These are phyloP conservation scores for Plasmodium malariae DNA, from an alignment of 169 alveolate species.

Conservation along the genomic window DNA sequence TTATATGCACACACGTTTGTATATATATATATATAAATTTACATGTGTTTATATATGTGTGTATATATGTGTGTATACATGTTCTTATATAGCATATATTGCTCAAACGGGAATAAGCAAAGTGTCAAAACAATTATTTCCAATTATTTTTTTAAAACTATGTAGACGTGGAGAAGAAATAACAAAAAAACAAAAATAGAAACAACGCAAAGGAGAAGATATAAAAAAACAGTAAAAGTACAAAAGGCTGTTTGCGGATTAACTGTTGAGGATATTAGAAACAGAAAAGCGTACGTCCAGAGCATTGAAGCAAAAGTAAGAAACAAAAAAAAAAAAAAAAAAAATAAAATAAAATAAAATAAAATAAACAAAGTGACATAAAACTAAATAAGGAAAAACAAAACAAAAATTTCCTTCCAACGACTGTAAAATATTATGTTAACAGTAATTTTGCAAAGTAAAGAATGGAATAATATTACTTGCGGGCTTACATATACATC, in stretches of 20 bases:
- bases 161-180: constrained; percentile 96
- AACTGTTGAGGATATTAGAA: constrained; percentile 94
- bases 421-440: too few species aligned
- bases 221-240: constrained; percentile 90
- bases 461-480: neutral
- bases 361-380: neutral
- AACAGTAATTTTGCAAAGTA: neutral
- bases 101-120: too few species aligned
- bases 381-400: neutral
- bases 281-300: constrained; percentile 64
- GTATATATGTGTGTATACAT: neutral
- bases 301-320: constrained; percentile 71
- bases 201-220: constrained; percentile 84
- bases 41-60: neutral
- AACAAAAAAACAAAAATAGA: constrained; percentile 93
- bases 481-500: neutral
- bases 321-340: neutral
- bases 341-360: constrained; percentile 3
- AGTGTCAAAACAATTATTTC: neutral
- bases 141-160: neutral
- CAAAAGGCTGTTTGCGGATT: constrained; percentile 98
- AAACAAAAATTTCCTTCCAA: too few species aligned
- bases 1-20: neutral
- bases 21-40: neutral
- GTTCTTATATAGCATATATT: neutral